These are phyloP conservation scores for Kalmanozyma brasiliensis DNA, from an alignment of 1,284 basidiomycete genomes.

Conservation along the genomic window DNA sequence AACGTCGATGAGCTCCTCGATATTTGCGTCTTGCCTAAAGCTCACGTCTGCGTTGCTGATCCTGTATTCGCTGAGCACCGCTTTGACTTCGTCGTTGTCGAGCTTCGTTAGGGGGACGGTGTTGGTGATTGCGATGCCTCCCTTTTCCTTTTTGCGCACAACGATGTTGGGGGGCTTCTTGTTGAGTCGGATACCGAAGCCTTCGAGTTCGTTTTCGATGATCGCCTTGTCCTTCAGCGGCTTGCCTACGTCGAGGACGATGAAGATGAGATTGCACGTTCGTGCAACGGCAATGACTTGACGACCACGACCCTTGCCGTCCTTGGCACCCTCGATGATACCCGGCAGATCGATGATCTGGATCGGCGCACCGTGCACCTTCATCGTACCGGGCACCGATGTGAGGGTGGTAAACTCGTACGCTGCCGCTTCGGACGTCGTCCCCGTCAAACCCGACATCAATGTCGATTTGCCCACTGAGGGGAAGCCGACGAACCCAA, in stretches of 20 bases:
- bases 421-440: slow-evolving; percentile 95
- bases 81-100: slow-evolving; percentile 94
- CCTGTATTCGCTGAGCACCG: slow-evolving; percentile 92
- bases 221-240: slow-evolving; percentile 91
- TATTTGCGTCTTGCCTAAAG: slow-evolving; percentile 90
- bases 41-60: slow-evolving; percentile 89
- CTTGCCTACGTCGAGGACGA: slow-evolving; percentile 96
- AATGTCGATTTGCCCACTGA: slow-evolving; percentile 79
- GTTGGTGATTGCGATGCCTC: slow-evolving; percentile 72
- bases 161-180: slow-evolving; percentile 90
- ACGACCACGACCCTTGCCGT: slow-evolving; percentile 95
- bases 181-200: slow-evolving; percentile 95
- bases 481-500: slow-evolving; percentile 74
- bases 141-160: slow-evolving; percentile 87
- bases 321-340: slow-evolving; percentile 99
- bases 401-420: slow-evolving; percentile 87
- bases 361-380: slow-evolving; percentile 87
- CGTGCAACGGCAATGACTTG: slow-evolving; percentile 94
- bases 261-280: slow-evolving; percentile 98
- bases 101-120: slow-evolving; percentile 92
- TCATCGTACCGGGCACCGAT: slow-evolving; percentile 93
- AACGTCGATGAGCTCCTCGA: slow-evolving; percentile 90
- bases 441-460: slow-evolving; percentile 98
- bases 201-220: slow-evolving; percentile 91
- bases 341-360: slow-evolving; percentile 78